phyloP scores from a whole-genome alignment of 2,329 filamentous ascomycete species.

The Stachybotrys echinatus region DNA sequence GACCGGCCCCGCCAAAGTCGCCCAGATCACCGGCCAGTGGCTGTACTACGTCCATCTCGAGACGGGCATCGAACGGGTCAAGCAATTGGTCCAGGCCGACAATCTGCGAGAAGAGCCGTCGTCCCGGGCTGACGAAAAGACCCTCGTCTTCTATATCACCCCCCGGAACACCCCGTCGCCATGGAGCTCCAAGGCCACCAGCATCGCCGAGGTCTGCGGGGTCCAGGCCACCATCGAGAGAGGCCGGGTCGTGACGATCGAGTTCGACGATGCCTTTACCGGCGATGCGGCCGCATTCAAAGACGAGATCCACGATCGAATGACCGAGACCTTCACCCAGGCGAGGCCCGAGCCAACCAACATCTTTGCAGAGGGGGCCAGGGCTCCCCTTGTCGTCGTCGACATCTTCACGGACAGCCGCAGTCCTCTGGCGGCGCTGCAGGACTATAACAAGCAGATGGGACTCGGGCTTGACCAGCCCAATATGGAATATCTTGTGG shows the following conservation, averaged over 20 bases:
- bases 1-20: constrained; percentile 36
- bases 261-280: constrained; percentile 44
- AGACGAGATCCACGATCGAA: constrained; percentile 82
- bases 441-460: constrained; percentile 76
- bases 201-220: constrained; percentile 87
- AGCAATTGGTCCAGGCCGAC: constrained; percentile 39
- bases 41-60: constrained; percentile 63
- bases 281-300: constrained; percentile 51
- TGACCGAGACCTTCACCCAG: constrained; percentile 79
- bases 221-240: constrained; percentile 65
- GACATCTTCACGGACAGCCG: constrained; percentile 62
- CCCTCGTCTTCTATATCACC: constrained; percentile 63
- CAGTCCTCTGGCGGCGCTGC: constrained; percentile 65
- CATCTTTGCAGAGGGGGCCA: constrained; percentile 71
- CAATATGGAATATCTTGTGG: constrained; percentile 92
- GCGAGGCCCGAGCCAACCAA: constrained; percentile 61
- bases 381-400: constrained; percentile 65
- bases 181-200: constrained; percentile 96
- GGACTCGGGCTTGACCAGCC: constrained; percentile 82
- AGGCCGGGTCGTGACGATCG: constrained; percentile 70
- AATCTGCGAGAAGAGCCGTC: constrained; percentile 18
- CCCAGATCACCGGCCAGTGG: constrained; percentile 47
- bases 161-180: constrained; percentile 80
- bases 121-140: constrained; percentile 33
- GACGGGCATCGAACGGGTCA: constrained; percentile 38